Conservation (phyloP, 495 filamentous ascomycete genomes). For the Aspergillus hancockii region DNA sequence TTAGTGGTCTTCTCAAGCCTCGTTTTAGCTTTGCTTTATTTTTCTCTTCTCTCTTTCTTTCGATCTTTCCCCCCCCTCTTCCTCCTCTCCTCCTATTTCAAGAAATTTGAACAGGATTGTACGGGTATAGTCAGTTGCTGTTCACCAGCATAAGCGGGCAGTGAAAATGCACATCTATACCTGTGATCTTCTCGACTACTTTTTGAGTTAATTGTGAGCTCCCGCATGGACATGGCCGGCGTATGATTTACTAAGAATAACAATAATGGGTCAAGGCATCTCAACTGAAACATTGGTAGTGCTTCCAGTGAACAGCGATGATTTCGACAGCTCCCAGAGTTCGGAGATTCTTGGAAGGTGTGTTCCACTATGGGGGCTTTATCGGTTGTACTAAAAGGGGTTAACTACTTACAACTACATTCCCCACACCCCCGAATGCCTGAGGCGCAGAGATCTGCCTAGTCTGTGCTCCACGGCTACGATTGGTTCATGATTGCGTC, state of each 20-base stretch:
- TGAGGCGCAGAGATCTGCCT: background rate
- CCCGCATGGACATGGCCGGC: background rate
- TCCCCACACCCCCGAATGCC: background rate
- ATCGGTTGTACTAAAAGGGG: background rate
- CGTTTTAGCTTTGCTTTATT: no score
- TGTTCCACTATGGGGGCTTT: background rate
- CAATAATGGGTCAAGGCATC: background rate
- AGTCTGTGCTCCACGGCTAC: background rate
- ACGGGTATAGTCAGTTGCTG: background rate
- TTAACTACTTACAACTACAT: background rate
- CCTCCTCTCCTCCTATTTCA: background rate
- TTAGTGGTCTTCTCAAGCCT: background rate
- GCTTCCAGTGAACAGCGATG: background rate
- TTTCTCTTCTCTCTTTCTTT: background rate
- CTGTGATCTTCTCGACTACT: no score
- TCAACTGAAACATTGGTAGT: background rate
- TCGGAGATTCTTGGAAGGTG: background rate
- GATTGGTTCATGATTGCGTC: background rate
- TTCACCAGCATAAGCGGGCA: background rate
- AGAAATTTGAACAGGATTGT: no score
- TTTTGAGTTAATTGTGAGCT: conserved; percentile 1
- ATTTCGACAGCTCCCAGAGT: conserved; percentile 2
- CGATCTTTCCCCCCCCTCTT: background rate
- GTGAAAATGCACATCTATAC: background rate
- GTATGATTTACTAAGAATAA: background rate